Conservation (phyloP, 805 yeast species). For the Torulaspora indica region DNA sequence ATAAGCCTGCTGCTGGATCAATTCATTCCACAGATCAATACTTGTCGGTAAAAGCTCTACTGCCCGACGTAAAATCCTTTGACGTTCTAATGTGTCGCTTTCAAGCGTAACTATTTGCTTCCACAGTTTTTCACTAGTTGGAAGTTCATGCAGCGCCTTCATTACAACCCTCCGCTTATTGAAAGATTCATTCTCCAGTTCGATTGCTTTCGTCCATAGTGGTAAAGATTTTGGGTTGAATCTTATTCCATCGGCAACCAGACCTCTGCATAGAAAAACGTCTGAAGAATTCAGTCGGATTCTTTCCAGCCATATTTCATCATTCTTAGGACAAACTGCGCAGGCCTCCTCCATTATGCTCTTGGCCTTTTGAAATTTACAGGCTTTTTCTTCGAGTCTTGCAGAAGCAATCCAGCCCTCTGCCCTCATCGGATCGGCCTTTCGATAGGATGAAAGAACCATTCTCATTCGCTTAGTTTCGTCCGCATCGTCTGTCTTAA, state of each 20-base stretch:
- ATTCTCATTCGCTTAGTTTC: constrained; percentile 56
- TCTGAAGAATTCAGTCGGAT: constrained; percentile 53
- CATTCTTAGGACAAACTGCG: constrained; percentile 55
- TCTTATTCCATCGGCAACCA: constrained; percentile 63
- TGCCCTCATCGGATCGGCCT: constrained; percentile 66
- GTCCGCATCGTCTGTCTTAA: constrained; percentile 39
- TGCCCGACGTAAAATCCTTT: constrained; percentile 58
- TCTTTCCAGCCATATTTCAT: constrained; percentile 78
- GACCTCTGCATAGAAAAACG: constrained; percentile 44
- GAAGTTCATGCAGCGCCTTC: constrained; percentile 65
- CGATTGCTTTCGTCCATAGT: constrained; percentile 71
- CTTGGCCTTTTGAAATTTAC: constrained; percentile 53
- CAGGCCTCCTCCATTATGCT: constrained; percentile 71
- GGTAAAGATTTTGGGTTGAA: constrained; percentile 51
- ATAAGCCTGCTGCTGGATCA: constrained; percentile 44
- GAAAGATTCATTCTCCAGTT: constrained; percentile 54
- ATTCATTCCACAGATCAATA: constrained; percentile 59
- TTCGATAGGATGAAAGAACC: constrained; percentile 62
- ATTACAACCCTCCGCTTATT: constrained; percentile 57
- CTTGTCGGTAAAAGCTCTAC: constrained; percentile 62
- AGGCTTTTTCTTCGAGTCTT: constrained; percentile 63
- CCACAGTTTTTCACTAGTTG: constrained; percentile 65
- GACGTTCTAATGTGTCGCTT: constrained; percentile 44
- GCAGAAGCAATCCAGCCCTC: constrained; percentile 87
- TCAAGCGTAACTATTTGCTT: constrained; percentile 57